phyloP scores from a whole-genome alignment of 805 yeast species.

The Cyberlindnera mycetangii region DNA sequence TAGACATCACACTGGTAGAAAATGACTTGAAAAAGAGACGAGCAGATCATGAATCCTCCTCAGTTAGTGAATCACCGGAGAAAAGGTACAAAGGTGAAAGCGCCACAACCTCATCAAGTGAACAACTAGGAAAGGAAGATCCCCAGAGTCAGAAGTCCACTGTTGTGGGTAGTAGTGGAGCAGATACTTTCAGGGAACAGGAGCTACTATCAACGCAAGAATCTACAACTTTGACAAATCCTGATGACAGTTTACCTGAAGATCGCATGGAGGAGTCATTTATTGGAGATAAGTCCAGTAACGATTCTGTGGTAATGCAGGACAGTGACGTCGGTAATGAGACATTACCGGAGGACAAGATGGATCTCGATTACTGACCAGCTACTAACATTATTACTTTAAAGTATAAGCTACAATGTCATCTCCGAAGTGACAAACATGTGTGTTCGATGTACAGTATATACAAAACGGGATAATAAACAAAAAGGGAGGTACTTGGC shows the following conservation, averaged over 20 bases:
- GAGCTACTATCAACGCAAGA: not conserved
- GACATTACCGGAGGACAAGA: constrained; percentile 24
- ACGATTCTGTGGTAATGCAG: constrained; percentile 9
- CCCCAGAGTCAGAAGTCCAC: not conserved
- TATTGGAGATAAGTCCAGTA: constrained; percentile 25
- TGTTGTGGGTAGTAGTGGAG: no score
- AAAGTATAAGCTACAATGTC: no score
- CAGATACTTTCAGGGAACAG: not conserved
- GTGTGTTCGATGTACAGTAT: constrained; percentile 12
- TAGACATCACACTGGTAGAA: not conserved
- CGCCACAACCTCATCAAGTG: not conserved
- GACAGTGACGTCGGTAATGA: constrained; percentile 10
- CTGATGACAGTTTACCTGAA: constrained; percentile 12
- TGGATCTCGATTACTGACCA: constrained; percentile 22
- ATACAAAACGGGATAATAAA: constrained; percentile 14
- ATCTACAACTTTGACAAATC: not conserved
- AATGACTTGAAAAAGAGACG: constrained; percentile 8
- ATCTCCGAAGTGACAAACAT: constrained; percentile 10
- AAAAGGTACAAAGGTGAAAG: constrained; percentile 20
- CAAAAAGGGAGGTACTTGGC: not conserved
- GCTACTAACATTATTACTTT: no score
- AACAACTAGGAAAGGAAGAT: not conserved
- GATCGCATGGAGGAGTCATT: constrained; percentile 27
- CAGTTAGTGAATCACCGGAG: constrained; percentile 19
- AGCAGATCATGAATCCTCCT: constrained; percentile 1